Conservation (phyloP, 768 basidiomycete species). For the Rhizopogon vinicolor region DNA sequence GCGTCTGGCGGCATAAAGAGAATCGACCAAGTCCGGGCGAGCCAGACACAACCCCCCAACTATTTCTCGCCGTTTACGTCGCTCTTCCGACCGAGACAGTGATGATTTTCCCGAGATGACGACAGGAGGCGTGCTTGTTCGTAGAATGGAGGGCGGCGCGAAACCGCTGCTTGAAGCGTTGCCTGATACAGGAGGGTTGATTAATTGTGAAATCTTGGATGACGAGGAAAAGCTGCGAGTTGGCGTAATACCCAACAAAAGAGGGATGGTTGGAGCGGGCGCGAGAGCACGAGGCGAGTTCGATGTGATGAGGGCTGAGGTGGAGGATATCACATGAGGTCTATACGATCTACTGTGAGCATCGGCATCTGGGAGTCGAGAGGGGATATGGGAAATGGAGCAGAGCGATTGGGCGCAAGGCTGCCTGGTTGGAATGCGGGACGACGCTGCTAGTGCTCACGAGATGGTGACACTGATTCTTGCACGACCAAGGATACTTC, state of each 20-base stretch:
- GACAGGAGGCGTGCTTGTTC: background rate
- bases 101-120: background rate
- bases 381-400: background rate
- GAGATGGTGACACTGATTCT: background rate
- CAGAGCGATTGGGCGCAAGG: background rate
- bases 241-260: background rate
- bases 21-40: conserved; percentile 36
- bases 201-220: background rate
- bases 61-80: conserved; percentile 15
- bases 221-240: background rate
- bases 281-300: background rate
- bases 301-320: background rate
- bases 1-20: conserved; percentile 24
- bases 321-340: background rate
- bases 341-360: too few species aligned
- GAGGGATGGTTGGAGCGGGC: background rate
- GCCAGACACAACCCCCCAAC: conserved; percentile 39
- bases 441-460: background rate
- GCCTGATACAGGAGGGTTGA: background rate
- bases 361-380: background rate
- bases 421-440: background rate
- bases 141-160: background rate
- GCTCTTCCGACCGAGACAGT: conserved; percentile 9
- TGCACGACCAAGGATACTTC: background rate
- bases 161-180: too few species aligned